These are phyloP conservation scores for Phylloporus rhodoxanthus DNA, from an alignment of 768 basidiomycete species.

Conservation along the genomic window DNA sequence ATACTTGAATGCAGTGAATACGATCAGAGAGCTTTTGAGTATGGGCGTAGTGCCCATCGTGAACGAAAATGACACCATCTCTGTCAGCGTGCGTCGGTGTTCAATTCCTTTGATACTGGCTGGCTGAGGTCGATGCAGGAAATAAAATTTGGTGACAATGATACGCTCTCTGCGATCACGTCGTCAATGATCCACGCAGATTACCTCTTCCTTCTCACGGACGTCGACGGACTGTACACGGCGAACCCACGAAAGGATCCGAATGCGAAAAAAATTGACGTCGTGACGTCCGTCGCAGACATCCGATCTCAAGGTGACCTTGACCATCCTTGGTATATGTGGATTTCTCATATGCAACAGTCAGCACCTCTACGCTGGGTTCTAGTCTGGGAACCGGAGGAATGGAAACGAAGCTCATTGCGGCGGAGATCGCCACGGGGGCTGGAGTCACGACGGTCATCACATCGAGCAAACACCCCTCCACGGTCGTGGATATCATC, in stretches of 20 bases:
- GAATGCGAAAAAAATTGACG: slow-evolving; percentile 68
- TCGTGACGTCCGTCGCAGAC: slow-evolving; percentile 75
- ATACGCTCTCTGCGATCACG: slow-evolving; percentile 95
- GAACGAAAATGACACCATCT: slow-evolving; percentile 98
- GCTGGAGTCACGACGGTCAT: slow-evolving; percentile 93
- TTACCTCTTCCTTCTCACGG: slow-evolving; percentile 93
- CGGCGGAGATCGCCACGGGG: slow-evolving; percentile 93
- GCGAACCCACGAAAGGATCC: slow-evolving; percentile 93
- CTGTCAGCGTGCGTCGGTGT: slow-evolving; percentile 74
- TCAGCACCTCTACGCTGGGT: slow-evolving; percentile 88
- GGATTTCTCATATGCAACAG: slow-evolving; percentile 34
- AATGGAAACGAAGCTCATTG: slow-evolving; percentile 99
- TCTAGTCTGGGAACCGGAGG: slow-evolving; percentile 94
- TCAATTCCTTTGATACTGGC: background rate
- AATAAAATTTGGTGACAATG: slow-evolving; percentile 99
- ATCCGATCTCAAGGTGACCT: slow-evolving; percentile 73
- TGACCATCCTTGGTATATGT: background rate
- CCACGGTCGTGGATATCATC: slow-evolving; percentile 74
- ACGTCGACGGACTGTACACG: slow-evolving; percentile 94
- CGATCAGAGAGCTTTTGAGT: slow-evolving; percentile 81
- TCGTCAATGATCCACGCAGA: slow-evolving; percentile 97
- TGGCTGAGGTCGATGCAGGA: slow-evolving; percentile 49
- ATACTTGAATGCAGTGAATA: slow-evolving; percentile 95
- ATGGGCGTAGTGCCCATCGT: slow-evolving; percentile 98
- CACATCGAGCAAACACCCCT: slow-evolving; percentile 73